A percentile compares a stretch with the other conserved stretches of the same genome.
phyloP scores from a whole-genome alignment of 345 rosid genomes.

The Citrus inodora region DNA sequence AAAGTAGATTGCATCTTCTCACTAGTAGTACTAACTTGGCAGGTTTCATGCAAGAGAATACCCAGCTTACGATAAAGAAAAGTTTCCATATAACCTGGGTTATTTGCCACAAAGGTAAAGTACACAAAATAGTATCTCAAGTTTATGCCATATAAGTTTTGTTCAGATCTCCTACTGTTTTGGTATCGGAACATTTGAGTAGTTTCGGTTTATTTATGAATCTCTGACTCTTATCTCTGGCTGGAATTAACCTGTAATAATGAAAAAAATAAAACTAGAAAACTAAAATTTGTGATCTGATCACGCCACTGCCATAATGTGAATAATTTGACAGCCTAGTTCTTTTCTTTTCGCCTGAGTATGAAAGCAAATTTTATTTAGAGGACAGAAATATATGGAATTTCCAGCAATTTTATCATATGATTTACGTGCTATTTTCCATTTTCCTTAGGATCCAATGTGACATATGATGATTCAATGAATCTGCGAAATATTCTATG shows the following conservation, averaged over 20 bases:
- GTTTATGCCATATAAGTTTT: neutral
- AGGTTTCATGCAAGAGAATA: slow-evolving; percentile 97
- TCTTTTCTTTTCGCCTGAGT: neutral
- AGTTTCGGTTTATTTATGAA: neutral
- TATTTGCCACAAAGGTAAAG: slow-evolving; percentile 80
- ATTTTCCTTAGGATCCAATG: slow-evolving; percentile 49
- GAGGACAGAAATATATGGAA: neutral
- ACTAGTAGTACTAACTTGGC: slow-evolving; percentile 17
- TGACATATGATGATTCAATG: slow-evolving; percentile 68
- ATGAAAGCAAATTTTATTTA: neutral
- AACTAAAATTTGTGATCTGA: neutral
- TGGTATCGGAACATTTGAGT: neutral
- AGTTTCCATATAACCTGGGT: slow-evolving; percentile 77
- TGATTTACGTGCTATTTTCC: neutral
- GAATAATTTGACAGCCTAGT: neutral
- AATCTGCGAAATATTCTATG: slow-evolving; percentile 89
- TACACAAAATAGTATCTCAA: neutral
- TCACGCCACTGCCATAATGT: no score
- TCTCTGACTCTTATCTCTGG: neutral
- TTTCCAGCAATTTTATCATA: neutral
- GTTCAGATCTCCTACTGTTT: neutral
- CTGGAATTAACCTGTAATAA: neutral
- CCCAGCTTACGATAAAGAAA: slow-evolving; percentile 65
- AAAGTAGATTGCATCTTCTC: slow-evolving; percentile 1
- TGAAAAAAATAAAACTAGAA: neutral